Base-by-base conservation (phyloP, 2,329 filamentous ascomycete species). In the Aspergillus terreus region DNA sequence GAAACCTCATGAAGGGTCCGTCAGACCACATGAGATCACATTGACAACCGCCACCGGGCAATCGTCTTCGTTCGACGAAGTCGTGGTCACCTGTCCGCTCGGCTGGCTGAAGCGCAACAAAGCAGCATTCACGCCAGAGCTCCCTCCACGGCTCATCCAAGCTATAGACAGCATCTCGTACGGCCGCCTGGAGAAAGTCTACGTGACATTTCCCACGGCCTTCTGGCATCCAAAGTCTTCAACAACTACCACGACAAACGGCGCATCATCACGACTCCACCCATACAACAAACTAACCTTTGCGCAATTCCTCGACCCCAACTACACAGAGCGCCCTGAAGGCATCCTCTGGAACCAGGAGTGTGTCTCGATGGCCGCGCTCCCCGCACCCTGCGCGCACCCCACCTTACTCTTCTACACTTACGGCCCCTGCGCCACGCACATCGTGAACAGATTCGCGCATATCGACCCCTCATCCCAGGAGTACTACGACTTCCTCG, bases 391-490 rank as follows among this genome's bases (percentile, higher is more conserved):
- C 1, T 77, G 75, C 46, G 79, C 85, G 0, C 90, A 95, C 53
- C 87, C 91, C 6, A 95, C 90, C 0, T 78, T 96, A 4, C 81
- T 96, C 23, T 96, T 95, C 78, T 96, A 78, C 63, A 68, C 72
- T 43, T 73, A 77, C 61, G 76, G 77, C 1, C 63, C 74, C 40
- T 71, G 70, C 50, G 68, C 71, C 25, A 63, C 67, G 10, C 56
- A 75, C 44, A 63, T 77, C 46, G 69, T 77, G 12, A 58, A 66
- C 2, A 47, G 63, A 15, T 61, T 75, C 23, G 56, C 63, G 5
- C 40, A 55, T 17, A 51, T 72, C 7, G 43, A 60, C 11, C 63
- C 65, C 1, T 65, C 76, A 2, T 71, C 77, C 19, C 63, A 76
- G 4, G 73, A 80, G 52, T 80, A 80, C 60, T 73, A 82, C 15